Base-by-base conservation (phyloP, 2,329 filamentous ascomycete genomes). In the Aschersonia sp. region DNA sequence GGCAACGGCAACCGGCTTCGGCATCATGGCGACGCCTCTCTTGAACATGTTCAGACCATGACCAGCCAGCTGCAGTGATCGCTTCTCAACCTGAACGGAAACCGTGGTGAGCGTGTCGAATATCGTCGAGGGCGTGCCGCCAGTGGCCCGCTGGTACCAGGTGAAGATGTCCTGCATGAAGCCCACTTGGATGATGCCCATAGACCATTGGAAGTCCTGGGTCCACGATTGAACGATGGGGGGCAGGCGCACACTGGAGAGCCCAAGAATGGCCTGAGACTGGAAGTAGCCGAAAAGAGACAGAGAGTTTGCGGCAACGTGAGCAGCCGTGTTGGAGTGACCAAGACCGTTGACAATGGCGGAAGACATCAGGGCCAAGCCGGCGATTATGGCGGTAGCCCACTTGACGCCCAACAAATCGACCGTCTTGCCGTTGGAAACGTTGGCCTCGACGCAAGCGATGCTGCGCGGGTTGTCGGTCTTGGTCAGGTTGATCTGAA, bases 271-370 rank as follows among this genome's bases (percentile, higher is more conserved):
- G 30, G 90, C 89, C 66, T 95, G 89, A 5, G 87, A 81, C 67
- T 97, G 90, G 74, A 96, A 95, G 67, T 92, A 96, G 51, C 84
- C 79, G 61, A 95, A 94, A 32, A 97, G 79, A n/a, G 89, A 92
- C 52, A 96, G 76, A 4, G 90, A 87, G 60, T 94, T 95, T 48
- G 89, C 85, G 47, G 90, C 90, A 53, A 97, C 86, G 65, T 97
- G 90, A 46, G 90, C 88, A 44, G 90, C 89, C 5, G 90, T 90
- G 63, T 96, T 96, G 45, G 87, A 87, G 65, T 96, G 88, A 9
- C 90, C 90, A 5, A 96, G 71, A 33, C 88, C 88, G 31, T 88
- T 95, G 32, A 90, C 85, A 53, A 96, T 76, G 52, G 87, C 90
- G 42, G 90, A 95, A 7, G 87, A 83, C 45, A 87, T 72, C 44